A percentile compares a stretch with the other conserved stretches of the same genome.
Evolutionary conservation across 2,329 filamentous ascomycete species (phyloP).

Genomic region (Phyllosticta citrichinensis): DNA sequence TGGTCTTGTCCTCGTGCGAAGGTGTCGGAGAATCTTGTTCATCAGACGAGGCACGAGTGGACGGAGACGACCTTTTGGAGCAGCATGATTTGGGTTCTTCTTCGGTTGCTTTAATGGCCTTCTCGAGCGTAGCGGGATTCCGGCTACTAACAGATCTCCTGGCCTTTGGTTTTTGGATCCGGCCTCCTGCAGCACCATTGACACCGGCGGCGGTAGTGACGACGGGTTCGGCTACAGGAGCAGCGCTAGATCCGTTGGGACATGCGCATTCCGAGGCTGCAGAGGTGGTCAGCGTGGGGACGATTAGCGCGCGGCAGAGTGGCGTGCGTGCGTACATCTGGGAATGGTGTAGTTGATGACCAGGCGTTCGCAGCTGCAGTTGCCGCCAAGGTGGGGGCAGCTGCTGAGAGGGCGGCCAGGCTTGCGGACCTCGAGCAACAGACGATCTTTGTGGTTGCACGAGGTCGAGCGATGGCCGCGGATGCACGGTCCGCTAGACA

Average conservation of each 20-base stretch:
- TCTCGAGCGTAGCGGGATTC: slow-evolving; percentile 22
- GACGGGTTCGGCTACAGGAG: slow-evolving; percentile 6
- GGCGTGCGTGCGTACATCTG: slow-evolving; percentile 23
- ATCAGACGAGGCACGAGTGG: not conserved
- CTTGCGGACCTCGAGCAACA: slow-evolving; percentile 62
- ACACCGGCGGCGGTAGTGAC: not conserved
- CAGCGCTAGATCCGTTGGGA: slow-evolving; percentile 13
- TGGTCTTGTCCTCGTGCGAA: not conserved
- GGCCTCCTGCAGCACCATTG: slow-evolving; percentile 11
- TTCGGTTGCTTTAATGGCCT: slow-evolving; percentile 21
- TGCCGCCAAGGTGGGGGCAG: slow-evolving; percentile 56
- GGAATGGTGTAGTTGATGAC: slow-evolving; percentile 39
- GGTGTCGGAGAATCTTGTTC: not conserved
- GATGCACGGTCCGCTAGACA: slow-evolving; percentile 58
- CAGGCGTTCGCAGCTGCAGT: slow-evolving; percentile 53
- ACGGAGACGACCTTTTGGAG: not conserved
- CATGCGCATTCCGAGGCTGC: slow-evolving; percentile 28
- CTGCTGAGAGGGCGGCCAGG: slow-evolving; percentile 60
- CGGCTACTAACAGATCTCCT: slow-evolving; percentile 20
- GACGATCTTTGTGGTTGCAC: slow-evolving; percentile 59
- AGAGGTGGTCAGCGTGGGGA: not conserved
- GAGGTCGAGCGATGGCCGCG: slow-evolving; percentile 67
- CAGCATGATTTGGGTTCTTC: slow-evolving; percentile 6
- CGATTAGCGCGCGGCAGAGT: not conserved
- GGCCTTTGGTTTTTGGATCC: slow-evolving; percentile 23